phyloP scores from a whole-genome alignment of 805 yeast genomes.

The Candida wancherniae region DNA sequence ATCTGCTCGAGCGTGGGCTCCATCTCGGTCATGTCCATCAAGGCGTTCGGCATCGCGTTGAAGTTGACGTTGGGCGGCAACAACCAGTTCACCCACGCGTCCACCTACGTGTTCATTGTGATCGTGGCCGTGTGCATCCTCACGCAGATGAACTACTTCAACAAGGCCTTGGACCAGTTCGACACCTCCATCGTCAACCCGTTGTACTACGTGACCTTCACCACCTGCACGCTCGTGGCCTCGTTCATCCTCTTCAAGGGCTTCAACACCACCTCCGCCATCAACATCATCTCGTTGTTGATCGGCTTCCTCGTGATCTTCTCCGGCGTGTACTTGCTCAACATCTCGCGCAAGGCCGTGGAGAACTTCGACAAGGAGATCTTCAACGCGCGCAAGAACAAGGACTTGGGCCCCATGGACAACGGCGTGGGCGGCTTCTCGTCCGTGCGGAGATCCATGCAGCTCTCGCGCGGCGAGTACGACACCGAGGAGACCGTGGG shows the following conservation, averaged over 20 bases:
- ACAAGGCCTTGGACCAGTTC: conserved; percentile 88
- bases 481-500: conserved; percentile 47
- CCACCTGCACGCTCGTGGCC: conserved; percentile 81
- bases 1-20: conserved; percentile 90
- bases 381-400: conserved; percentile 52
- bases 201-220: conserved; percentile 83
- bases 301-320: conserved; percentile 85
- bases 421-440: conserved; percentile 70
- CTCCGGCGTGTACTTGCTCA: conserved; percentile 79
- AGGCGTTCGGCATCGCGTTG: conserved; percentile 89
- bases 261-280: conserved; percentile 76
- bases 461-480: conserved; percentile 44
- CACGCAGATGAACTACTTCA: conserved; percentile 91
- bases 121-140: conserved; percentile 78
- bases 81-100: conserved; percentile 80
- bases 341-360: conserved; percentile 65
- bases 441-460: conserved; percentile 74
- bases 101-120: conserved; percentile 74
- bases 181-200: conserved; percentile 93
- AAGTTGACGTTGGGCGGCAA: conserved; percentile 79
- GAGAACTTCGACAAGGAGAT: conserved; percentile 50
- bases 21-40: conserved; percentile 84
- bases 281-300: conserved; percentile 73
- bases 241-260: conserved; percentile 83
- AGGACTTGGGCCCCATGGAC: conserved; percentile 65